These are phyloP conservation scores for Acanthamoeba sp. DNA, from an alignment of 208 protist genomes.

Conservation along the genomic window DNA sequence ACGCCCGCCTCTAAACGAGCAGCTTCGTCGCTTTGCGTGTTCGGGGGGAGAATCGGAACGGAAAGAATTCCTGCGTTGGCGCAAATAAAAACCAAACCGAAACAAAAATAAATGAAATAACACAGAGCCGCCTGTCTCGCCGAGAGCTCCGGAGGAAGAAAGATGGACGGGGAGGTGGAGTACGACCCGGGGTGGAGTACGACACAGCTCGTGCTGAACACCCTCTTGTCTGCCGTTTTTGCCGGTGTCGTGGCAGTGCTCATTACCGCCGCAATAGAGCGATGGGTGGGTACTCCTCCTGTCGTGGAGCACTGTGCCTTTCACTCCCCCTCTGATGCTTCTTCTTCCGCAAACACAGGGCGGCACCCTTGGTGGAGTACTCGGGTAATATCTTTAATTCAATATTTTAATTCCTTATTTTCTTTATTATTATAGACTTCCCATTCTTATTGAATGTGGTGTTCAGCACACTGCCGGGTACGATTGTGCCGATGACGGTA, in stretches of 20 bases:
- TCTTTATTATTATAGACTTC: neutral
- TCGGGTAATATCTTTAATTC: neutral
- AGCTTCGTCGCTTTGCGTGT: too few species aligned
- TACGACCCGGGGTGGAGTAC: conserved; percentile 49
- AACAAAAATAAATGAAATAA: neutral
- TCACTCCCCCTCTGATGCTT: neutral
- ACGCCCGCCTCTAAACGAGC: conserved; percentile 35
- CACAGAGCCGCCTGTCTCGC: too few species aligned
- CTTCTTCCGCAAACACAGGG: neutral
- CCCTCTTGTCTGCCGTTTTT: conserved; percentile 9
- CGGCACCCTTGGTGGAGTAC: conserved; percentile 29
- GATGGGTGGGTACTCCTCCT: conserved; percentile 33
- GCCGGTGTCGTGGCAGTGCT: conserved; percentile 19
- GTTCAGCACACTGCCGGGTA: neutral
- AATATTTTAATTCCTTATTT: neutral
- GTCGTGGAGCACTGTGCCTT: too few species aligned
- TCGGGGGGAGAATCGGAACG: too few species aligned
- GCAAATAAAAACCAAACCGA: neutral
- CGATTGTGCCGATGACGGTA: conserved; percentile 30
- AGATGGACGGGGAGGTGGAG: conserved; percentile 59
- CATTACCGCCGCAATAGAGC: conserved; percentile 43
- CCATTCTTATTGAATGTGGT: neutral
- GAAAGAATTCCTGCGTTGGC: too few species aligned
- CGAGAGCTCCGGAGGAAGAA: neutral
- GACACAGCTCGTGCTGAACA: conserved; percentile 45